A percentile compares a stretch with the other conserved stretches of the same genome.
Conservation (phyloP, 2,329 filamentous ascomycete genomes). For the Trichoderma oligosporum region DNA sequence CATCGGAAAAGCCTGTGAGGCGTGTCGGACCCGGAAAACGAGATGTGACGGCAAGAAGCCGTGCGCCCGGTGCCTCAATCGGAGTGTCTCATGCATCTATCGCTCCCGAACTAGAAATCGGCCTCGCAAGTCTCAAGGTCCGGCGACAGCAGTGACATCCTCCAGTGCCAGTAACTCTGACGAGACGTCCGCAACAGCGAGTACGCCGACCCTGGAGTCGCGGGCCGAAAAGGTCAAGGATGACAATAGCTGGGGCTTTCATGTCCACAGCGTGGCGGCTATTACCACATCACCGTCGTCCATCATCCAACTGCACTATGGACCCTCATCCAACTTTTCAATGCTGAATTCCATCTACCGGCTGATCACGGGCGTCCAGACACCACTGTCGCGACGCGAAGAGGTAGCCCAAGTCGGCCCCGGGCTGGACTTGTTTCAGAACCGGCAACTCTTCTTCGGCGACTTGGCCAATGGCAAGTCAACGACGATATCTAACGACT, state of each 20-base stretch:
- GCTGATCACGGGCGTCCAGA: slow-evolving; percentile 12
- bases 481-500: not conserved
- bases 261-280: slow-evolving; percentile 7
- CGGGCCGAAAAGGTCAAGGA: not conserved
- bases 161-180: slow-evolving; percentile 8
- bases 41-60: slow-evolving; percentile 15
- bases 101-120: slow-evolving; percentile 8
- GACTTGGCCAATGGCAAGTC: slow-evolving; percentile 12
- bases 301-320: slow-evolving; percentile 13
- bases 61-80: slow-evolving; percentile 11
- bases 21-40: slow-evolving; percentile 10
- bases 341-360: slow-evolving; percentile 15
- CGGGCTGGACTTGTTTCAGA: slow-evolving; percentile 9
- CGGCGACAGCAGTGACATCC: not conserved
- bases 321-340: slow-evolving; percentile 11
- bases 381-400: slow-evolving; percentile 2
- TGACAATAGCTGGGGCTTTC: slow-evolving; percentile 16
- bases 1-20: slow-evolving; percentile 15
- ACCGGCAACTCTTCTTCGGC: slow-evolving; percentile 14
- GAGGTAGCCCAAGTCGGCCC: slow-evolving; percentile 12
- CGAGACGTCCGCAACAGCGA: not conserved
- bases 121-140: slow-evolving; percentile 4
- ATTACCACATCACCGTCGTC: slow-evolving; percentile 13
- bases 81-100: slow-evolving; percentile 12
- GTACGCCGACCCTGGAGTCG: not conserved